phyloP scores from a whole-genome alignment of 352 stramenopile genomes.

The Phytophthora multivora region DNA sequence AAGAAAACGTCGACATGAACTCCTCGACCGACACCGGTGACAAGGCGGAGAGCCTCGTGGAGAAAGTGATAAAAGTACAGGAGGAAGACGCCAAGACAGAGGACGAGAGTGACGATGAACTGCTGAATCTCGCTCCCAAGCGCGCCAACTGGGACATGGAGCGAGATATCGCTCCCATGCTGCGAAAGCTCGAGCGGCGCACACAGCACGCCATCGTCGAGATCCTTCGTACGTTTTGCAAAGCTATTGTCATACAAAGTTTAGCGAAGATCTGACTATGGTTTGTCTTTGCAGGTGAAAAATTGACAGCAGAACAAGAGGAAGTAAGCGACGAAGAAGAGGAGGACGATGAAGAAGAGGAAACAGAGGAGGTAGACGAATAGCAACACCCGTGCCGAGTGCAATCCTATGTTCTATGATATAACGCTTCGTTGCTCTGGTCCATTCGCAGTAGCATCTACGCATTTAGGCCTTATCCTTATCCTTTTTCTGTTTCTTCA shows the following conservation, averaged over 20 bases:
- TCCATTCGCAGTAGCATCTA: constrained; percentile 2
- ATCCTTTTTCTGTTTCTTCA: constrained; percentile 63
- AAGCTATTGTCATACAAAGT: neutral
- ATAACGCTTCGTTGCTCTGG: constrained; percentile 13
- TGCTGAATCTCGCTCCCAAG: constrained; percentile 81
- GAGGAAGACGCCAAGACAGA: constrained; percentile 34
- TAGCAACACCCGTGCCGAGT: constrained; percentile 17
- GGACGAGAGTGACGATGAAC: constrained; percentile 63
- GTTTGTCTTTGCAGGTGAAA: constrained; percentile 58
- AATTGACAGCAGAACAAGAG: constrained; percentile 75
- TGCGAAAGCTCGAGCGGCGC: constrained; percentile 86
- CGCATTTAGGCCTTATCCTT: constrained; percentile 37
- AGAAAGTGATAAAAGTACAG: constrained; percentile 32
- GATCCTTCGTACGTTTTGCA: constrained; percentile 69
- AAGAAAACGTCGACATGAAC: constrained; percentile 19
- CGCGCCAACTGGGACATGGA: constrained; percentile 90
- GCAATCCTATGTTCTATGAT: constrained; percentile 33
- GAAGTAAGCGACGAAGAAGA: constrained; percentile 67
- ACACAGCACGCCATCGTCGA: constrained; percentile 88
- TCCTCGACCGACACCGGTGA: neutral
- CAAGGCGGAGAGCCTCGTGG: constrained; percentile 12
- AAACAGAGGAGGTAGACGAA: constrained; percentile 35
- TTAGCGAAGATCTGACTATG: neutral
- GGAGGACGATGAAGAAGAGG: constrained; percentile 51
- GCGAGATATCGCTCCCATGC: constrained; percentile 84